phyloP scores from a whole-genome alignment of 495 filamentous ascomycete genomes.

The Arthonia radiata region DNA sequence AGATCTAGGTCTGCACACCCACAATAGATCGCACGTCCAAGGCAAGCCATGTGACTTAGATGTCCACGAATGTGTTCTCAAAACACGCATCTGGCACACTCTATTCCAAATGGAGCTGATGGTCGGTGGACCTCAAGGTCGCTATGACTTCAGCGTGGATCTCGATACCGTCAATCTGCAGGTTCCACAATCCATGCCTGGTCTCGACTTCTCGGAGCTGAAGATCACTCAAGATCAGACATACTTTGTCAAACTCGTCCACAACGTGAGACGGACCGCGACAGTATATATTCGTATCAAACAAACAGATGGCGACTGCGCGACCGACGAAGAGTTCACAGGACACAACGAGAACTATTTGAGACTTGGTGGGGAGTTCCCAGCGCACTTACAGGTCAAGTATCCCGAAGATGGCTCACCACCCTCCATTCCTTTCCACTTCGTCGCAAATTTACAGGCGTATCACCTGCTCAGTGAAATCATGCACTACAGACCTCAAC shows the following conservation, averaged over 20 bases:
- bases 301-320: constrained; percentile 65
- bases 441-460: constrained; percentile 74
- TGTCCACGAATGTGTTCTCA: constrained; percentile 53
- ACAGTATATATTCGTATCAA: constrained; percentile 53
- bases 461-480: constrained; percentile 79
- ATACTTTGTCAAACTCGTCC: constrained; percentile 51
- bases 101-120: constrained; percentile 73
- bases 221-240: constrained; percentile 59
- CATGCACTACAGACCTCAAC: constrained; percentile 69
- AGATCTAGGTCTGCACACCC: constrained; percentile 77
- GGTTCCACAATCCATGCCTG: constrained; percentile 33
- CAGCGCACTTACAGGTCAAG: constrained; percentile 49
- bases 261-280: constrained; percentile 54
- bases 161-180: constrained; percentile 54
- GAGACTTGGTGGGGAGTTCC: constrained; percentile 54
- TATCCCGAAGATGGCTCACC: constrained; percentile 59
- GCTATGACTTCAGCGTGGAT: constrained; percentile 54
- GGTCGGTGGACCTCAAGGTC: constrained; percentile 90
- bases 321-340: constrained; percentile 59
- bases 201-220: constrained; percentile 52
- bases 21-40: constrained; percentile 49
- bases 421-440: constrained; percentile 73
- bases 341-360: constrained; percentile 48
- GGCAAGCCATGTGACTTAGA: constrained; percentile 39
- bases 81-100: constrained; percentile 77